Conservation (phyloP, 768 basidiomycete genomes). For the Lentinula sp. region DNA sequence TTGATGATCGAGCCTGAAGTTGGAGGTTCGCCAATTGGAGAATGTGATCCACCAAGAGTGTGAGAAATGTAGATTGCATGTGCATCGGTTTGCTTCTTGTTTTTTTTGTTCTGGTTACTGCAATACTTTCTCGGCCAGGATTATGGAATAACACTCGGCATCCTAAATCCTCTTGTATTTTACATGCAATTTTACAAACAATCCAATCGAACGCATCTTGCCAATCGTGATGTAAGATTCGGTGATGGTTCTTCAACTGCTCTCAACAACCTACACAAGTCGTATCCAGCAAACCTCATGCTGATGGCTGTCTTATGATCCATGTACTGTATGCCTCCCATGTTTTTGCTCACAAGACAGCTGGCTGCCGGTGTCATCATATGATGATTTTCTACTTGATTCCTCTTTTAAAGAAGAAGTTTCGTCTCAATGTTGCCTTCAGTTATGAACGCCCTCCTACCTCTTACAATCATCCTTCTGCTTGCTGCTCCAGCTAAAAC, state of each 20-base stretch:
- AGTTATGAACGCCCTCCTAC: neutral
- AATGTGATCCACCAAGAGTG: slow-evolving; percentile 8
- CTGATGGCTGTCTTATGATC: neutral
- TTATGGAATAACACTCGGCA: too few relatives aligned
- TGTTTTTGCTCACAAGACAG: neutral
- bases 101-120: too few relatives aligned
- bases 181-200: too few relatives aligned
- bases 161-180: too few relatives aligned
- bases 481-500: slow-evolving; percentile 2
- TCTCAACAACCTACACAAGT: too few relatives aligned
- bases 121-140: too few relatives aligned
- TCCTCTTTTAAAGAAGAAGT: neutral
- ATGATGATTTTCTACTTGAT: neutral
- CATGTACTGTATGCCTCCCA: neutral
- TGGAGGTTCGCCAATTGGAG: slow-evolving; percentile 25
- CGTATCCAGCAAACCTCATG: too few relatives aligned
- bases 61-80: neutral
- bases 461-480: neutral
- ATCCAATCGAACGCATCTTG: too few relatives aligned
- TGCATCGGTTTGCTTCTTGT: neutral
- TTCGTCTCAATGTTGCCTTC: neutral
- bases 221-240: too few relatives aligned
- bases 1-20: slow-evolving; percentile 62
- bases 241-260: too few relatives aligned
- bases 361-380: neutral